Evolutionary conservation across 495 filamentous ascomycete genomes (phyloP).

Genomic region (Xylaria bambusicola): DNA sequence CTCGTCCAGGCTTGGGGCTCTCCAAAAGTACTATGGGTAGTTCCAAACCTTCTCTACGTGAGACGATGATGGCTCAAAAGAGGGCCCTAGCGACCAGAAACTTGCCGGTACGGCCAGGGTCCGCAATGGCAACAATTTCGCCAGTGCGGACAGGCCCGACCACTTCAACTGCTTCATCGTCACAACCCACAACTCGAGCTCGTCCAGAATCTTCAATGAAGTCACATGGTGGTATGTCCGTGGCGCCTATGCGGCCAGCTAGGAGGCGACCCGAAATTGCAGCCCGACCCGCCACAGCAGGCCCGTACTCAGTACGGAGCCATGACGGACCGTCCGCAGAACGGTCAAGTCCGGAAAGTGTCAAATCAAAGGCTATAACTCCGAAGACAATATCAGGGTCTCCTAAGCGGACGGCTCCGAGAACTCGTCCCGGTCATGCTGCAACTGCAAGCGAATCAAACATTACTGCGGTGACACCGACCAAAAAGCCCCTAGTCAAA

Average conservation of each 20-base stretch:
- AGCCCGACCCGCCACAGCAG: constrained; percentile 56
- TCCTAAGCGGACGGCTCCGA: constrained; percentile 47
- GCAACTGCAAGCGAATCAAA: constrained; percentile 47
- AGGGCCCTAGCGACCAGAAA: constrained; percentile 62
- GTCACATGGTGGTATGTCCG: constrained; percentile 53
- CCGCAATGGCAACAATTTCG: constrained; percentile 69
- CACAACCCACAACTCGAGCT: constrained; percentile 41
- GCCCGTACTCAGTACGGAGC: constrained; percentile 57
- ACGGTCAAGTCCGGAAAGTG: constrained; percentile 40
- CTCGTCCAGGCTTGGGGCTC: constrained; percentile 54
- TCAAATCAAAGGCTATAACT: constrained; percentile 39
- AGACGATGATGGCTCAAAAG: constrained; percentile 83
- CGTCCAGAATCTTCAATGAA: constrained; percentile 46
- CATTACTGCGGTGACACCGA: constrained; percentile 35
- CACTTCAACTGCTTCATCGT: constrained; percentile 43
- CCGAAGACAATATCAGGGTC: constrained; percentile 43
- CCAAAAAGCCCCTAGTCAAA: constrained; percentile 31
- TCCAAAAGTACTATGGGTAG: constrained; percentile 58
- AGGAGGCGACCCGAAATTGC: constrained; percentile 51
- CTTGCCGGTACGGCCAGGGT: constrained; percentile 69
- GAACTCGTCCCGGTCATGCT: constrained; percentile 43
- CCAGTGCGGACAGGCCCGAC: constrained; percentile 54
- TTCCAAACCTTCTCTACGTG: constrained; percentile 63
- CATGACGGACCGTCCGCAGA: constrained; percentile 46
- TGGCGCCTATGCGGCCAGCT: constrained; percentile 56